These are phyloP conservation scores for Xerocomellus chrysenteron DNA, from an alignment of 768 basidiomycete genomes.

Conservation along the genomic window DNA sequence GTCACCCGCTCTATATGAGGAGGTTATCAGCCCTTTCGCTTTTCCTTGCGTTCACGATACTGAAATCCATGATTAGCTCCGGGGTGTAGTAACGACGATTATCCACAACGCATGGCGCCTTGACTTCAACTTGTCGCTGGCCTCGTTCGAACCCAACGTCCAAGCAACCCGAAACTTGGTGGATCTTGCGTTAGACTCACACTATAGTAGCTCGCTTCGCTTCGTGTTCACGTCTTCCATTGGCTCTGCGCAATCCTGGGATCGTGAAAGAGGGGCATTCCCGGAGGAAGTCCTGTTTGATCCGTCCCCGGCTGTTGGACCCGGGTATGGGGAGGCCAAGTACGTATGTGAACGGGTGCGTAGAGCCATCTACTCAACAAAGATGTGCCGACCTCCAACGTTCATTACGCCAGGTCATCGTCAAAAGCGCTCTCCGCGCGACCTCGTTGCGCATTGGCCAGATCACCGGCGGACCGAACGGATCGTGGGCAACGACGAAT, in stretches of 20 bases:
- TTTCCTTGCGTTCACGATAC: no score
- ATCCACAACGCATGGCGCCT: no score
- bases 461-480: slow-evolving; percentile 33
- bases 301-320: slow-evolving; percentile 28
- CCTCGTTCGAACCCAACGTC: slow-evolving; percentile 33
- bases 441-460: slow-evolving; percentile 35
- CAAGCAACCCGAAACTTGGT: slow-evolving; percentile 33
- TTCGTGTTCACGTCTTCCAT: slow-evolving; percentile 31
- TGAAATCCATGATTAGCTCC: no score
- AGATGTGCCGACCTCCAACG: background rate
- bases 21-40: no score
- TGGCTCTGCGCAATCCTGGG: slow-evolving; percentile 22
- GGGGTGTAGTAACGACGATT: no score
- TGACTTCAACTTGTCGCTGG: slow-evolving; percentile 26
- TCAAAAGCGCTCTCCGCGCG: slow-evolving; percentile 22
- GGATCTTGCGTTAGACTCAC: slow-evolving; percentile 34
- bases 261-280: slow-evolving; percentile 9
- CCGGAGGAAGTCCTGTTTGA: slow-evolving; percentile 36
- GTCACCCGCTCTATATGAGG: no score
- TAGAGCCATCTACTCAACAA: slow-evolving; percentile 9
- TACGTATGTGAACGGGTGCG: slow-evolving; percentile 38
- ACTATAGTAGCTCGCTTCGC: slow-evolving; percentile 6
- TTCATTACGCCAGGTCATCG: slow-evolving; percentile 21
- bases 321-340: slow-evolving; percentile 39
- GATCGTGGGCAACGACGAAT: slow-evolving; percentile 35